Conservation (phyloP, 805 yeast genomes). For the Starmerella cellae region DNA sequence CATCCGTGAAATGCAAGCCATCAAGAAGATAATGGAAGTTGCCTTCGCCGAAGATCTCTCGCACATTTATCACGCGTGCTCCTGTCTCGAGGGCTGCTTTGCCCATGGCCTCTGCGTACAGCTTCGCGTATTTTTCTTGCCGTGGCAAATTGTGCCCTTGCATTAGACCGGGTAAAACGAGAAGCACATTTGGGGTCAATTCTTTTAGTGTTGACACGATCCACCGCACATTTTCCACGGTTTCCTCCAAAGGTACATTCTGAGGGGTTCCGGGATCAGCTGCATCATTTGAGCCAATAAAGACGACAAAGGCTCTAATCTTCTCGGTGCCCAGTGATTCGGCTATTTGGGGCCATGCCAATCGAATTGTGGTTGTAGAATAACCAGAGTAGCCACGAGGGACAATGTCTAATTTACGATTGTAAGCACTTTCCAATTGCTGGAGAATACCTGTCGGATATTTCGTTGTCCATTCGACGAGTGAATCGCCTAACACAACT, state of each 20-base stretch:
- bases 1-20: conserved; percentile 50
- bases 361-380: conserved; percentile 40
- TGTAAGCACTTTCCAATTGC: conserved; percentile 35
- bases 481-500: conserved; percentile 57
- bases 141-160: neutral
- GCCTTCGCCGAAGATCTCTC: conserved; percentile 31
- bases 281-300: conserved; percentile 75
- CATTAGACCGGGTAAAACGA: conserved; percentile 34
- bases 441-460: conserved; percentile 36
- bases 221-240: conserved; percentile 34
- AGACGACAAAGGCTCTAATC: conserved; percentile 37
- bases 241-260: conserved; percentile 41
- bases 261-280: conserved; percentile 32
- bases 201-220: conserved; percentile 33
- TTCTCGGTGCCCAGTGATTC: conserved; percentile 29
- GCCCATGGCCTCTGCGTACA: neutral
- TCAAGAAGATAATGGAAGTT: conserved; percentile 32
- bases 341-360: conserved; percentile 37
- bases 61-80: conserved; percentile 43
- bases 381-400: conserved; percentile 72
- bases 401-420: conserved; percentile 51
- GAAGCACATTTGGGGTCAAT: conserved; percentile 38
- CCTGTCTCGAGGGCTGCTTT: neutral
- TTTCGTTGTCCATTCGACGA: conserved; percentile 43
- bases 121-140: neutral